These are phyloP conservation scores for Penicillium chermesinum DNA, from an alignment of 495 filamentous ascomycete genomes.

Conservation along the genomic window DNA sequence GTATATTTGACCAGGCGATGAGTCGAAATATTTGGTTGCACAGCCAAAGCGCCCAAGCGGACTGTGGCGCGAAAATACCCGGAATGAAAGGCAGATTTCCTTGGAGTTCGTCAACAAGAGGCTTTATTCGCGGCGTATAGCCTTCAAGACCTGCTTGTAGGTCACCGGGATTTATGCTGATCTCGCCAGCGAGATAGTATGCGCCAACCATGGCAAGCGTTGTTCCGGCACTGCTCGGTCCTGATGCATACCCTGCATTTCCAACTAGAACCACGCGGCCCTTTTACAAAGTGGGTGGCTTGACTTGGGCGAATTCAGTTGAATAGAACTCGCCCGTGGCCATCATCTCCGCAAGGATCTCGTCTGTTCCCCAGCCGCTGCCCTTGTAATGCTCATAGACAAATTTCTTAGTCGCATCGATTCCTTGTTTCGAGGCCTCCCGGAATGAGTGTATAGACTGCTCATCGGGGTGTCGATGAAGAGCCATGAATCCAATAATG, in stretches of 20 bases:
- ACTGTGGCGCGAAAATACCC: slow-evolving; percentile 31
- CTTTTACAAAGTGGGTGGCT: slow-evolving; percentile 26
- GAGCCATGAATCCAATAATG: slow-evolving; percentile 27
- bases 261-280: slow-evolving; percentile 38
- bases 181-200: slow-evolving; percentile 47
- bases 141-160: slow-evolving; percentile 28
- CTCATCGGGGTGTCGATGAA: slow-evolving; percentile 20
- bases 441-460: slow-evolving; percentile 29
- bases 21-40: slow-evolving; percentile 14
- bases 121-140: slow-evolving; percentile 41
- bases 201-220: slow-evolving; percentile 40
- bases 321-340: slow-evolving; percentile 45
- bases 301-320: slow-evolving; percentile 43
- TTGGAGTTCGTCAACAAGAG: slow-evolving; percentile 34
- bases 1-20: slow-evolving; percentile 9
- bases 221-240: slow-evolving; percentile 42
- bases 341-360: slow-evolving; percentile 34
- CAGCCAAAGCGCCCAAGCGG: slow-evolving; percentile 32
- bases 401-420: slow-evolving; percentile 34
- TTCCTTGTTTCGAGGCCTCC: slow-evolving; percentile 33
- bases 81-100: slow-evolving; percentile 24
- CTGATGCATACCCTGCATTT: slow-evolving; percentile 36
- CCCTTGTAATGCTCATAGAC: slow-evolving; percentile 30
- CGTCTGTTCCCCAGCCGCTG: slow-evolving; percentile 40
- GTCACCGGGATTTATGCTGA: slow-evolving; percentile 24